Evolutionary conservation across 108 stramenopile genomes (phyloP), one percentile per base, ranked within the genome.

Genomic region (Cyclotella atomus): DNA sequence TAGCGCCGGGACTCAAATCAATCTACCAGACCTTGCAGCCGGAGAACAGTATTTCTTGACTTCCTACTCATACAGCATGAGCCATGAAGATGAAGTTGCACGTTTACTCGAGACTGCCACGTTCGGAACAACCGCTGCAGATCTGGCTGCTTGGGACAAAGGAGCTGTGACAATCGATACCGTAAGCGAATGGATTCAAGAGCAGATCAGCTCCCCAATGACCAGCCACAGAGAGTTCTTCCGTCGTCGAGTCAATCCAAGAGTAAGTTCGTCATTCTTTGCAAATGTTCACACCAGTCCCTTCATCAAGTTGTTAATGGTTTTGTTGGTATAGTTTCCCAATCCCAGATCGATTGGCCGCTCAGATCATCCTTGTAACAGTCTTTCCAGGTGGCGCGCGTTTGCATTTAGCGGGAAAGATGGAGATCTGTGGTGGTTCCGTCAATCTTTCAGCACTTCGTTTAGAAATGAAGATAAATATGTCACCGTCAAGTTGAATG

Each of bases 401-500:
- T 79, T 67, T 49, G 33, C 65, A 0, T 73, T 79, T 30, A 53
- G 61, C 0, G 66, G 28, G 21, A 79, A 79, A 46, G 77, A 79
- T 24, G 73, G 77, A 0, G 77, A 68, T 50, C 35, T 63, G 20
- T 47, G 61, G 61, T 65, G 71, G 68, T 59, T 57, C 19, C 30
- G 70, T 47, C 81, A 73, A 28, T 35, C 1, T 73, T 36, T 56
- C 9, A 63, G 24, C 35, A 55, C 61, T 49, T 56, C 53, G 25
- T 65, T 50, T 21, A 43, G 53, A 44, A 16, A 41, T 10, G 68
- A 56, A 28, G 70, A 72, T 55, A 33, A 29, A 25, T 64, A 63
- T 54, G 72, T 80, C 28, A 80, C 81, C 3, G 41, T 82, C 34
- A 77, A 67, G 65, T 41, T 82, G 43, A 77, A 82, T 41, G 81